Evolutionary conservation across 768 basidiomycete species (phyloP).

Genomic region (Suillus brevipes): DNA sequence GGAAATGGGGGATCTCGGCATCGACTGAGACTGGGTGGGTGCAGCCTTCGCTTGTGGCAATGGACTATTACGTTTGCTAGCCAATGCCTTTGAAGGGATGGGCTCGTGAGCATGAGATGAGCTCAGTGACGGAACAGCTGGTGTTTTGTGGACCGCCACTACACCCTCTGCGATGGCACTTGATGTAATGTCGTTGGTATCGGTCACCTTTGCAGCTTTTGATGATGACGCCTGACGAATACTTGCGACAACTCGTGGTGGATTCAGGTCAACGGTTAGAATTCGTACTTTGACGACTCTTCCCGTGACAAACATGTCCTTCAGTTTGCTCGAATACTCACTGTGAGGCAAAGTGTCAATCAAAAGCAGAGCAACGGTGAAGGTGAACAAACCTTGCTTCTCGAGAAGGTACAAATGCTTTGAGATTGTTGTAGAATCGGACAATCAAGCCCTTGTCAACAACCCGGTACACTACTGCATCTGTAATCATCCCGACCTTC

Average conservation of each 20-base stretch:
- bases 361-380: not conserved
- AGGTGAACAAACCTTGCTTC: slow-evolving; percentile 70
- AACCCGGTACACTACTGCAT: slow-evolving; percentile 85
- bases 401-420: slow-evolving; percentile 74
- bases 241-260: slow-evolving; percentile 74
- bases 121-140: slow-evolving; percentile 67
- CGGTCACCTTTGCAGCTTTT: slow-evolving; percentile 46
- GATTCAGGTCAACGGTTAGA: slow-evolving; percentile 57
- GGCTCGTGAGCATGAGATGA: slow-evolving; percentile 45
- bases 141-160: slow-evolving; percentile 84
- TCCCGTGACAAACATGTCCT: slow-evolving; percentile 71
- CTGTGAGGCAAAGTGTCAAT: slow-evolving; percentile 1
- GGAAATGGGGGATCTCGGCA: not conserved
- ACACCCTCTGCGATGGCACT: slow-evolving; percentile 71
- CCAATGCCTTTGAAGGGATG: slow-evolving; percentile 84
- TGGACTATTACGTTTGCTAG: slow-evolving; percentile 71
- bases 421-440: slow-evolving; percentile 88
- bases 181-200: slow-evolving; percentile 75
- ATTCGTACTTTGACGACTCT: slow-evolving; percentile 86
- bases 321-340: slow-evolving; percentile 65
- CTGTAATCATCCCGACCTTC: slow-evolving; percentile 66
- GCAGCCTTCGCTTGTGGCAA: slow-evolving; percentile 60
- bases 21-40: not conserved
- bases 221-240: slow-evolving; percentile 73
- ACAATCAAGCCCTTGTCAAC: slow-evolving; percentile 78